phyloP scores from a whole-genome alignment of 306 rosid species.

The Rosa persica region DNA sequence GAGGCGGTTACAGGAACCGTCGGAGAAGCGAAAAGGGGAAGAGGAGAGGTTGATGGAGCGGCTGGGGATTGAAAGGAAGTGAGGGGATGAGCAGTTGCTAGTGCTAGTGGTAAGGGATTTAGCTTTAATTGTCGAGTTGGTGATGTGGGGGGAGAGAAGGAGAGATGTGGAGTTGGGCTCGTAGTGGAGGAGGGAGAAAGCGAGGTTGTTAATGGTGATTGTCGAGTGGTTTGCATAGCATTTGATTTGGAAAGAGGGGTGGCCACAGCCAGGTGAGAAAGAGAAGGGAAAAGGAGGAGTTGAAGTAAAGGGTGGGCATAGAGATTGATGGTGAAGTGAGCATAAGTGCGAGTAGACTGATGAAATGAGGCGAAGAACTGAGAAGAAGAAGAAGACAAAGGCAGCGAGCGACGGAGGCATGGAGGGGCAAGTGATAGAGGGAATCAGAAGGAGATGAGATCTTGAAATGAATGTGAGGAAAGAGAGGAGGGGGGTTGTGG shows the following conservation, averaged over 20 bases:
- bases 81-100: conserved; percentile 33
- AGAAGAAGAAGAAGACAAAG: background rate
- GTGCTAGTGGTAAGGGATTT: background rate
- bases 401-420: conserved; percentile 29
- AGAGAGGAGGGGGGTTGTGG: background rate
- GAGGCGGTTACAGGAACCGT: conserved; percentile 63
- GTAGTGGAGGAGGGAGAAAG: conserved; percentile 62
- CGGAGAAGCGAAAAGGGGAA: conserved; percentile 64
- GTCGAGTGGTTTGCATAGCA: conserved; percentile 56
- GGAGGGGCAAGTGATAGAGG: conserved; percentile 12
- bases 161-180: conserved; percentile 62
- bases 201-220: conserved; percentile 56
- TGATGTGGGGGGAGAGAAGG: conserved; percentile 46
- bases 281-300: conserved; percentile 70
- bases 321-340: conserved; percentile 14
- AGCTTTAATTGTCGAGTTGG: background rate
- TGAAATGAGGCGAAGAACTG: background rate
- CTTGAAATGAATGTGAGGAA: background rate
- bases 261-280: conserved; percentile 68
- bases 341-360: conserved; percentile 33
- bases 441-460: background rate
- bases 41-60: conserved; percentile 54
- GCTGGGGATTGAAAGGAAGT: conserved; percentile 43
- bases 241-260: conserved; percentile 74
- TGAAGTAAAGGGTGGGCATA: conserved; percentile 68